Base-by-base conservation (phyloP, 2,329 filamentous ascomycete genomes). In the Penicillium sp. region DNA sequence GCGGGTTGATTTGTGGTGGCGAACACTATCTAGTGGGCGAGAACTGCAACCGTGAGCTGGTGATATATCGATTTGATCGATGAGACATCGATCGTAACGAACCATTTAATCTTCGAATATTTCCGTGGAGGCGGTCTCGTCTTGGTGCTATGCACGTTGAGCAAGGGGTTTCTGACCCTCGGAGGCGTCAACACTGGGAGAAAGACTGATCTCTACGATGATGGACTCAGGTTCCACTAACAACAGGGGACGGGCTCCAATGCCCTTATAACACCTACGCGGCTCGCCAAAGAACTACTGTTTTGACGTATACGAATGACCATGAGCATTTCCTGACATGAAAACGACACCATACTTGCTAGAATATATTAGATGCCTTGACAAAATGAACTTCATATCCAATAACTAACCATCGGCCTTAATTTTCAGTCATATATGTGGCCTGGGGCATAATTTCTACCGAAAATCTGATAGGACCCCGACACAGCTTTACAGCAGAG, bases 11-110 rank as follows among this genome's bases (percentile, higher is more conserved):
- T 14, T 77, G 69, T 31, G 84, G 83, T 1, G 81, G 84, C 54
- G 83, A 86, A 65, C 69, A 81, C 48, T 86, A 82, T 76, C 47
- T 86, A n/a, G 66, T 86, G 10, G 83, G 84, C 0, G 80, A 86
- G 68, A 83, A 82, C 61, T 55, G 58, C 1, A 63, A 72, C 8
- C 74, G 79, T 28, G 74, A 76, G 53, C 64, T 86, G 41, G 80
- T 81, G 0, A 68, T 86, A 49, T 69, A 80, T 52, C 66, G 76
- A 48, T 86, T 86, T 55, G 69, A 72, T 57, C 63, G 60, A 54
- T 69, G 52, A 55, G 43, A 28, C 13, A 1, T 35, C 8, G 9
- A 6, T 4, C 13, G 30, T 14, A n/a, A 7, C 30, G n/a, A 14
- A n/a, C 4, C 6, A n/a, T 13, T n/a, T 33, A 13, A n/a, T 6